phyloP scores from a whole-genome alignment of 148 eudicot species.

The Rhododendron williamsianum region DNA sequence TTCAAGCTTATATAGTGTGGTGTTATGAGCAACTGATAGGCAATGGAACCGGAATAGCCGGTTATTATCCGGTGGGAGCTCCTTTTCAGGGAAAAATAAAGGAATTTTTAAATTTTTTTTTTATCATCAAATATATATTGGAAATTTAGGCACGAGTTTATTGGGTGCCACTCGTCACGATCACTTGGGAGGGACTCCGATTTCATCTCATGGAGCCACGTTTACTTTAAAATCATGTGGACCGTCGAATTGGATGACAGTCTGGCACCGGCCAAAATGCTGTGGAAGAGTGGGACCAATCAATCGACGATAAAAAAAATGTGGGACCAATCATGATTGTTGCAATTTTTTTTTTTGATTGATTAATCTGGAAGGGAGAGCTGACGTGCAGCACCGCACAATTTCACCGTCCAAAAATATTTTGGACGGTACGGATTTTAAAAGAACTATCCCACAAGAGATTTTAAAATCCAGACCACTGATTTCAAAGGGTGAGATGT shows the following conservation, averaged over 20 bases:
- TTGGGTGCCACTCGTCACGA: slow-evolving; percentile 7
- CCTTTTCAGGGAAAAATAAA: neutral
- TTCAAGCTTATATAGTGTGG: slow-evolving; percentile 13
- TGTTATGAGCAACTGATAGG: neutral
- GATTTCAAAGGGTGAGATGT: too few relatives aligned
- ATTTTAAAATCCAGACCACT: too few relatives aligned
- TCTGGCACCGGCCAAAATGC: slow-evolving; percentile 25
- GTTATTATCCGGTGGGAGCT: slow-evolving; percentile 6
- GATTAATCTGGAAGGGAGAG: too few relatives aligned
- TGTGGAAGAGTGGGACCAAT: neutral
- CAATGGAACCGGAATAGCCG: slow-evolving; percentile 3
- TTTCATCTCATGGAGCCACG: slow-evolving; percentile 27
- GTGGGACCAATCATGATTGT: slow-evolving; percentile 11
- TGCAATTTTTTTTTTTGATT: neutral
- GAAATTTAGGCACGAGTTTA: neutral
- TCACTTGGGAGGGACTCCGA: slow-evolving; percentile 32
- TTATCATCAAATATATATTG: neutral
- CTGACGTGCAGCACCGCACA: too few relatives aligned
- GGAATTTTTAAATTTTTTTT: neutral
- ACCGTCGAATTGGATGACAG: slow-evolving; percentile 16
- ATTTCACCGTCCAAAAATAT: too few relatives aligned
- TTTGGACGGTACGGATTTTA: too few relatives aligned
- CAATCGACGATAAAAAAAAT: neutral
- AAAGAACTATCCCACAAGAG: too few relatives aligned
- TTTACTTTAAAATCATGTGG: slow-evolving; percentile 11